Evolutionary conservation across 1,139 yeast genomes (phyloP), one percentile per base, ranked within the genome.

Genomic region (Blastobotrys elegans): DNA sequence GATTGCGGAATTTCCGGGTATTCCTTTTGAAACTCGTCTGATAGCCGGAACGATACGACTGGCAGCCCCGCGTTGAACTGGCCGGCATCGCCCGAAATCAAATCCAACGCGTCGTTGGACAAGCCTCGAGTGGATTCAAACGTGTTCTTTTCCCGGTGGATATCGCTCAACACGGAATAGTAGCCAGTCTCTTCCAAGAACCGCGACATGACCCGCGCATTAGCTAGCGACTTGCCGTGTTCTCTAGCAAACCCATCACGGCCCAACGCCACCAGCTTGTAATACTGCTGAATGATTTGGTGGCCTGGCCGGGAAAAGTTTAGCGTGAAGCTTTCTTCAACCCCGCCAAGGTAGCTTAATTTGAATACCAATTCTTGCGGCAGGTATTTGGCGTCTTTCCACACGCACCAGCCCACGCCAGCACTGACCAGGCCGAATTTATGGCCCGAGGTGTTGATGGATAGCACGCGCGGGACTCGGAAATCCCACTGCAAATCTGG

Each of bases 391-490:
- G 72, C 70, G 62, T 81, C 81, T 62, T 80, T 80, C 90, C 95
- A 89, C 50, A 89, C 69, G 50, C 89, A 80, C 96, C 96, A 89
- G 46, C 97, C 97, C 48, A 87, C 76, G 44, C 97, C 97, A 16
- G 92, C 95, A 29, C 94, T 80, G 32, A 90, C 84, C 46, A 89
- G 72, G 31, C 97, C 97, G 67, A 84, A 89, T 69, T 89, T 89
- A 71, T 89, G 97, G 51, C 97, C 96, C 1, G 95, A 84, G n/a
- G 95, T 80, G 70, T 87, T 89, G 67, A 89, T 88, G 29, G 90
- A 81, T 55, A 77, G 80, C 44, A 89, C 97, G 53, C 96, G 76
- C 30, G 79, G 78, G 44, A 84, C 64, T 48, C 80, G 70, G 68
- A 89, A 89, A 66, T 88, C 96, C 96, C 96, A 89, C 54, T 74